Base-by-base conservation (phyloP, 2,329 filamentous ascomycete species). In the Colletotrichum gloeosporioides region DNA sequence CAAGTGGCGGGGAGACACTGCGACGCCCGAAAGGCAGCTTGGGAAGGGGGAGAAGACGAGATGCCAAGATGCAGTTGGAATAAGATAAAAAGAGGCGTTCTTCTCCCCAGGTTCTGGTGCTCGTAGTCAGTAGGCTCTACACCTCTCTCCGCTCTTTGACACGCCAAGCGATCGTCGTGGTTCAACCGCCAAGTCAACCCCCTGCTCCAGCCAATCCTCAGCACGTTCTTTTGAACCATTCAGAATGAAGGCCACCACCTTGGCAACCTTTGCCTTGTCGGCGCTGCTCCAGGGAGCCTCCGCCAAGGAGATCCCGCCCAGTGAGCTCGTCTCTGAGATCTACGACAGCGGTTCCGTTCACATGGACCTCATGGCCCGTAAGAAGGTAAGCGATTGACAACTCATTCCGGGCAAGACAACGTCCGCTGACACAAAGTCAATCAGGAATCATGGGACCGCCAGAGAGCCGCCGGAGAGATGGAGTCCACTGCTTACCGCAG, bases 271-370 rank as follows among this genome's bases (percentile, higher is more conserved):
- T 18, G 73, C 73, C 69, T 32, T 76, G 22, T 76, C 73, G 69
- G 73, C 69, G 25, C 73, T 76, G 32, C 69, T 76, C 15, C 71
- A 71, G 15, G 73, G 73, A 64, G 73, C 64, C 44, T 76, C 73
- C 18, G 78, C 77, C 27, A 79, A 78, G 77, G 78, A 79, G 71
- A 73, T 78, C 67, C 73, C 77, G 36, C 77, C 78, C 36, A 75
- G 77, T 55, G 76, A 73, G 39, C 77, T 69, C 27, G 71, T 74
- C 55, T 78, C 75, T 25, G 76, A 77, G 57, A 77, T 75, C 63
- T 79, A 79, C 62, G 76, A 78, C 69, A 75, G 66, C 61, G 78
- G 78, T 18, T 69, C 71, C 5, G 71, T 79, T 27, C 78, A 79
- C 72, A 73, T 79, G 72, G 76, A 72, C 62, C 49, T 79, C 62